Percentiles rank a stretch among this genome's conserved stretches.
Conservation (phyloP, 345 rosid species). For the Raphanus sativus region DNA sequence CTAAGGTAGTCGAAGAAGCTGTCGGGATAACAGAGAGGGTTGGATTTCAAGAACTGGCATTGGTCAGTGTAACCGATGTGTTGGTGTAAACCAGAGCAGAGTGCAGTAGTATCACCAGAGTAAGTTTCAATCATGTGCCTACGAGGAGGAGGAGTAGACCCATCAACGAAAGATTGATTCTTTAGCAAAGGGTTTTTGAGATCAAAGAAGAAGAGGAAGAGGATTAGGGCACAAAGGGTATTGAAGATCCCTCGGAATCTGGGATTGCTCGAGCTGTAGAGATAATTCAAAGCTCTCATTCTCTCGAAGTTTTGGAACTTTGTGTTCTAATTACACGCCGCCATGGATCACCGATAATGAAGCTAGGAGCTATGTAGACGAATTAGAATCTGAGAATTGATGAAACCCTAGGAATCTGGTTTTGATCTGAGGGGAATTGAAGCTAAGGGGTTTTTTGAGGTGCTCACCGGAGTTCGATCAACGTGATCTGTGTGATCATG, state of each 20-base stretch:
- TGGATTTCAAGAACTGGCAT: constrained; percentile 63
- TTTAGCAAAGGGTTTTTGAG: constrained; percentile 38
- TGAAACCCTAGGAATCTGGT: constrained; percentile 16
- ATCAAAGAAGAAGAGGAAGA: constrained; percentile 43
- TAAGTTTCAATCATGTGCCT: constrained; percentile 37
- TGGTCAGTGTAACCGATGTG: constrained; percentile 50
- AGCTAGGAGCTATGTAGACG: not conserved
- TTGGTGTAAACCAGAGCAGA: constrained; percentile 50
- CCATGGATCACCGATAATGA: not conserved
- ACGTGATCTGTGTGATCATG: constrained; percentile 8
- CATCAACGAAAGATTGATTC: constrained; percentile 28
- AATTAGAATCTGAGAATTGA: not conserved
- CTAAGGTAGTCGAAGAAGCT: constrained; percentile 81
- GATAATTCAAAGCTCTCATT: constrained; percentile 36
- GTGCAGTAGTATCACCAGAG: constrained; percentile 26
- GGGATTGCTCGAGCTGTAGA: constrained; percentile 40
- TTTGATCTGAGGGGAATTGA: constrained; percentile 2
- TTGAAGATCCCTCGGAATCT: constrained; percentile 45
- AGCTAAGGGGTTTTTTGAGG: not conserved
- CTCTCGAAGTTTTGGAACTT: not conserved
- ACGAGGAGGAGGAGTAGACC: constrained; percentile 37
- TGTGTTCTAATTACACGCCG: not conserved
- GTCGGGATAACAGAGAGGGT: constrained; percentile 56
- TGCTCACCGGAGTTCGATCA: constrained; percentile 10
- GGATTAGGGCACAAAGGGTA: constrained; percentile 39